A percentile compares a stretch with the other conserved stretches of the same genome.
These are phyloP conservation scores for Onygenales sp. DNA, from an alignment of 2,329 filamentous ascomycete species.

Conservation along the genomic window DNA sequence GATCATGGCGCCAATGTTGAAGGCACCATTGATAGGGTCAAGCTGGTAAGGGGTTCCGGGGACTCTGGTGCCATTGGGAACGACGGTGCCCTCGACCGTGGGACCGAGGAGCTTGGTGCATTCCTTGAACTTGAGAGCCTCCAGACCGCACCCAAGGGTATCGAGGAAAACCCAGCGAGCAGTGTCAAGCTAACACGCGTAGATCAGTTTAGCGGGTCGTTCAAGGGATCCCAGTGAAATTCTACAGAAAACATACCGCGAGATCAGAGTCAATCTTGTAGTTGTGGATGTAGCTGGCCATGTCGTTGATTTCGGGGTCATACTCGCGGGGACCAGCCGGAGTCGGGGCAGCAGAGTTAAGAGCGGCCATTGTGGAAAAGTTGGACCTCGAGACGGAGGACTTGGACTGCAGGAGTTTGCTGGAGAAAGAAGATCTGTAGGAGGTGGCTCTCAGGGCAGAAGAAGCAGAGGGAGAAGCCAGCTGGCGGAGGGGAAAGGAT, in stretches of 20 bases:
- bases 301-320: slow-evolving; percentile 89
- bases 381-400: slow-evolving; percentile 19
- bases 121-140: slow-evolving; percentile 90
- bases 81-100: slow-evolving; percentile 77
- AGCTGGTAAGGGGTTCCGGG: slow-evolving; percentile 89
- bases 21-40: slow-evolving; percentile 89
- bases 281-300: slow-evolving; percentile 89
- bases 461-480: slow-evolving; percentile 35
- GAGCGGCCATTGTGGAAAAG: slow-evolving; percentile 36
- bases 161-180: slow-evolving; percentile 95
- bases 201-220: neutral
- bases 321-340: slow-evolving; percentile 47
- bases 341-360: slow-evolving; percentile 28
- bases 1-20: slow-evolving; percentile 99
- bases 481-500: slow-evolving; percentile 30
- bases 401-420: slow-evolving; percentile 13
- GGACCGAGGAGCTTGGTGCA: slow-evolving; percentile 93
- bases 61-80: slow-evolving; percentile 85
- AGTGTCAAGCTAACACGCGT: slow-evolving; percentile 63
- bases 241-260: slow-evolving; percentile 55
- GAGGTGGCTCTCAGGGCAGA: slow-evolving; percentile 21
- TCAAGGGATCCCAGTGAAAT: neutral
- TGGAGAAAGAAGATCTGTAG: slow-evolving; percentile 22
- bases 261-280: slow-evolving; percentile 84
- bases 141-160: slow-evolving; percentile 90